A percentile compares a stretch with the other conserved stretches of the same genome.
Evolutionary conservation across 345 rosid genomes (phyloP).

Genomic region (Theobroma cacao): DNA sequence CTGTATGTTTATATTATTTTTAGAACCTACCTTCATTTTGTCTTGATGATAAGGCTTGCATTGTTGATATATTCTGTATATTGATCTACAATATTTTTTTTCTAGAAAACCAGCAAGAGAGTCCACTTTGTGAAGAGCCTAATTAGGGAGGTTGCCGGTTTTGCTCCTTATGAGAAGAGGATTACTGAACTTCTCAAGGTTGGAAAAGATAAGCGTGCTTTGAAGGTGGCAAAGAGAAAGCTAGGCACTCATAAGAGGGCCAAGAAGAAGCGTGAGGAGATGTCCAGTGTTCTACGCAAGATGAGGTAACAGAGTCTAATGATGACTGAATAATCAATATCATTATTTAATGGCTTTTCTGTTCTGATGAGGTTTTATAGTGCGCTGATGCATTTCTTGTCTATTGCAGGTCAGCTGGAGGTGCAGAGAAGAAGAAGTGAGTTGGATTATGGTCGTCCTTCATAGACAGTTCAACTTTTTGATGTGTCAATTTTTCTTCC

Average conservation of each 20-base stretch:
- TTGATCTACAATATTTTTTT: background rate
- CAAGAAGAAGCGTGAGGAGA: constrained; percentile 60
- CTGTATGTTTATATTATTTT: background rate
- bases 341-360: background rate
- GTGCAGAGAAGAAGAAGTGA: constrained; percentile 40
- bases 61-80: background rate
- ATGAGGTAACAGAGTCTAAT: constrained; percentile 29
- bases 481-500: background rate
- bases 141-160: constrained; percentile 62
- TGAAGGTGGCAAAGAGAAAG: constrained; percentile 55
- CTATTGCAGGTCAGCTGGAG: constrained; percentile 32
- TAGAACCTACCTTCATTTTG: background rate
- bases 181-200: constrained; percentile 53
- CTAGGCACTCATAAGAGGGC: constrained; percentile 57
- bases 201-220: constrained; percentile 58
- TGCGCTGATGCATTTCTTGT: background rate
- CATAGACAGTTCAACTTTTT: background rate
- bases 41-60: background rate
- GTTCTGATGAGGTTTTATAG: background rate
- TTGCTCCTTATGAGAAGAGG: constrained; percentile 57
- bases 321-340: background rate
- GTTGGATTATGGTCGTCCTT: background rate
- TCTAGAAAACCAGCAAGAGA: constrained; percentile 51
- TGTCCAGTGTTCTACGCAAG: constrained; percentile 50
- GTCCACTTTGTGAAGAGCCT: constrained; percentile 44